Base-by-base conservation (phyloP, 2,329 filamentous ascomycete species). In the Apiospora rasikravindrae region DNA sequence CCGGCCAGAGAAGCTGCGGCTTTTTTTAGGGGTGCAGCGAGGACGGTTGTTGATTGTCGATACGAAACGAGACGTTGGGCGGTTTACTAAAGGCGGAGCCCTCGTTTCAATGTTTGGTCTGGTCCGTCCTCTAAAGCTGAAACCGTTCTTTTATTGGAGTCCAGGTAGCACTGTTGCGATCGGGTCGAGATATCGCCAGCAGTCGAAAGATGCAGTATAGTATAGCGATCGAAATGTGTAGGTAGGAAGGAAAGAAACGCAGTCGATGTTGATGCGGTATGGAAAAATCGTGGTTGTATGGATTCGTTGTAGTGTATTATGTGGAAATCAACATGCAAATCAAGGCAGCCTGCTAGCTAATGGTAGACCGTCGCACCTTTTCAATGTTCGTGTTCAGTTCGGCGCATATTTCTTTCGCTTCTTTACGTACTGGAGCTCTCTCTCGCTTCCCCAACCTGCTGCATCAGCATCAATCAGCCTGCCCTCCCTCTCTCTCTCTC, bases 31-130 rank as follows among this genome's bases (percentile, higher is more conserved):
- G 57, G 57, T 64, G 22, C 57, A 64, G 57, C 19, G 22, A 40
- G 33, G 19, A 40, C 57, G 33, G 22, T 64, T n/a, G 57, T 64
- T 64, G 57, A 64, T 40, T 64, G 57, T n/a, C 29, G 57, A 33
- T 64, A 64, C 57, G 57, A 64, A 33, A 64, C 57, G 57, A 64
- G 57, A 64, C 57, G 57, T 64, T 64, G 57, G 57, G 57, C 33
- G 33, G 57, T 64, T 64, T 40, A 64, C 57, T 64, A 64, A 64
- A 64, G 67, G 67, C 67, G 67, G 67, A 69, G 67, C 67, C 67
- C 67, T 16, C 66, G 67, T 69, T 69, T 69, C 67, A 69, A 69
- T 69, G 67, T 69, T 49, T 69, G 67, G 67, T 69, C 26, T 29
- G 57, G 57, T 22, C 57, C 57, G 57, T 64, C 57, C 57, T 64